Base-by-base conservation (phyloP, 2,329 filamentous ascomycete genomes). In the Zymoseptoria brevis region DNA sequence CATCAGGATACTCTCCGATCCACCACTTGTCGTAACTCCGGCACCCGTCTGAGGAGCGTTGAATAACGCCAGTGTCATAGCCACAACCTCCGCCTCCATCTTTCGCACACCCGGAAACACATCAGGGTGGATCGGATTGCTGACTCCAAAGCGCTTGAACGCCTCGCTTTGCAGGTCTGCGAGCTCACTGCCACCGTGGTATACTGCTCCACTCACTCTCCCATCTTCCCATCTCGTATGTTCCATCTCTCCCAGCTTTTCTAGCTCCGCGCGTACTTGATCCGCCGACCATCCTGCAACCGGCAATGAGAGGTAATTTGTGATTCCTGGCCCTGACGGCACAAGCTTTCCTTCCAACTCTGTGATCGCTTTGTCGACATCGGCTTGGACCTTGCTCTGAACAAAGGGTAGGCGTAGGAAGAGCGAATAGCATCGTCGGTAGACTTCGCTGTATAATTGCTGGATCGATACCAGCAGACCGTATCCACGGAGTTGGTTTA, bases 151-250 rank as follows among this genome's bases (percentile, higher is more conserved):
- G 75, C 89, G 88, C 65, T 89, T 88, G 80, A 93, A 97, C 0
- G 94, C 93, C 73, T 96, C 90, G 5, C 89, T 89, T 78, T 99
- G 94, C 48, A 99, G 79, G 70, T 87, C 84, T 61, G 94, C 76
- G 67, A 99, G 77, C 51, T 88, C 86, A 48, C 89, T 83, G 56
- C 94, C 94, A 64, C 94, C 94, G 72, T 97, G 93, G 72, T 99
- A 99, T 35, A 99, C 94, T 26, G 94, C 93, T 29, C 94, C 94
- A 50, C 89, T 95, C 57, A 99, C 94, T 64, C 85, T 87, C 8
- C 94, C 94, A 74, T 97, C 93, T 76, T 99, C 94, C 94, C 94
- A 99, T 64, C 88, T 84, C 1, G 92, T 96, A 75, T 97, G 94
- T 69, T 96, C 87, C 88, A 99, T 89, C 54, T 81, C 85, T 16